These are phyloP conservation scores for Neocatenulostroma microsporum DNA, from an alignment of 2,329 filamentous ascomycete species.

Conservation along the genomic window DNA sequence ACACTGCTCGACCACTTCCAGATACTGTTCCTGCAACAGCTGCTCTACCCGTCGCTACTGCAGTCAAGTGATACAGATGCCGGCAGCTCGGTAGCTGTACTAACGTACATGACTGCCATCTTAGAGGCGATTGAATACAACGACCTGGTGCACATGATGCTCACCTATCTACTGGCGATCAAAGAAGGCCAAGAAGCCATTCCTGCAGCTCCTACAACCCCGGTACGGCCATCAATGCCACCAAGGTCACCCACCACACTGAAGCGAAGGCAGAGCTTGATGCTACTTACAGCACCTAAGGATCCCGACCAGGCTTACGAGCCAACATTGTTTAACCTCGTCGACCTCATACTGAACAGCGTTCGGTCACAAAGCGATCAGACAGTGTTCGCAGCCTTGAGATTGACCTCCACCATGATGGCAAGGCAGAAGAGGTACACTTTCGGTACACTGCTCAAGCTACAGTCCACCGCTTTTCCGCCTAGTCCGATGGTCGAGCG, in stretches of 20 bases:
- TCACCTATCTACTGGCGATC: constrained; percentile 83
- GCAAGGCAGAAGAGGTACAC: constrained; percentile 84
- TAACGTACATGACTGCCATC: constrained; percentile 86
- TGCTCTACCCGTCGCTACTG: constrained; percentile 90
- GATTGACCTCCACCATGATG: constrained; percentile 77
- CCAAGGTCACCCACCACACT: constrained; percentile 51
- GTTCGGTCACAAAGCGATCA: constrained; percentile 77
- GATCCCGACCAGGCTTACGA: constrained; percentile 68
- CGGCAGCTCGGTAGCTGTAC: constrained; percentile 88
- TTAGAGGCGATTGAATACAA: constrained; percentile 86
- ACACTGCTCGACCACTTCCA: constrained; percentile 95
- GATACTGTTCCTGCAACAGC: constrained; percentile 87
- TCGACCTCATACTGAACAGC: constrained; percentile 82
- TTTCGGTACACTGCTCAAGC: constrained; percentile 65
- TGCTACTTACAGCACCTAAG: constrained; percentile 72
- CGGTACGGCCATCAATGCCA: constrained; percentile 4
- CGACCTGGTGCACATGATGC: constrained; percentile 86
- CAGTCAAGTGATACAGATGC: constrained; percentile 97
- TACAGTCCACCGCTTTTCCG: constrained; percentile 41
- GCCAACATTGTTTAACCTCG: constrained; percentile 83
- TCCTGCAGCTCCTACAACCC: constrained; percentile 24
- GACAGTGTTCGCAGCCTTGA: constrained; percentile 81
- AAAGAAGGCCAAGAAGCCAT: constrained; percentile 45
- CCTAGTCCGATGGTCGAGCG: too few relatives aligned
- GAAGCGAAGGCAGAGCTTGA: constrained; percentile 79